phyloP scores from a whole-genome alignment of 1,139 yeast genomes.

The Kazachstania sp. region DNA sequence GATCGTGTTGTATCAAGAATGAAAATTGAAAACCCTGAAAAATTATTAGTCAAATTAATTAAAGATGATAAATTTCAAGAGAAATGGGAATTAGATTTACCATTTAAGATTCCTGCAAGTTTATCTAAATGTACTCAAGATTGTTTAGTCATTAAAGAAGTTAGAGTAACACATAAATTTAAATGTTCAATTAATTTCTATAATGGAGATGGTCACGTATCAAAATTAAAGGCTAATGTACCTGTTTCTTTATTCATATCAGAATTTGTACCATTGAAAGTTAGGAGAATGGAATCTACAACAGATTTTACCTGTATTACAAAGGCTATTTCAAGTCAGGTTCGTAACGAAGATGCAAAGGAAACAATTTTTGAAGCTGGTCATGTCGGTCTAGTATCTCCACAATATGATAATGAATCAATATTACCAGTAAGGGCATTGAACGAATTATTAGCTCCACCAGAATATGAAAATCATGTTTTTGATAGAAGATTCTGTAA shows the following conservation, averaged over 20 bases:
- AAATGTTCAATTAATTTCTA: slow-evolving; percentile 48
- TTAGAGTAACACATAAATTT: slow-evolving; percentile 55
- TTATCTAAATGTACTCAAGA: slow-evolving; percentile 79
- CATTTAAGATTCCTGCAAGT: slow-evolving; percentile 59
- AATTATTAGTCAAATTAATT: slow-evolving; percentile 1
- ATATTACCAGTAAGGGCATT: slow-evolving; percentile 5
- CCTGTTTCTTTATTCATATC: slow-evolving; percentile 55
- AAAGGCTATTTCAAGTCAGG: neutral
- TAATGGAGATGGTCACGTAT: slow-evolving; percentile 55
- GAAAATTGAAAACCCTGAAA: slow-evolving; percentile 36
- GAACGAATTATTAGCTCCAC: slow-evolving; percentile 57
- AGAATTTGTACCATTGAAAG: slow-evolving; percentile 76
- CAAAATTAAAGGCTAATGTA: slow-evolving; percentile 62
- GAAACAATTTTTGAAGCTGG: slow-evolving; percentile 28
- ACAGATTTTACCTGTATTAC: slow-evolving; percentile 8
- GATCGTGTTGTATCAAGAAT: slow-evolving; percentile 49
- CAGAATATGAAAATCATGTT: slow-evolving; percentile 74
- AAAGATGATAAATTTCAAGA: slow-evolving; percentile 36
- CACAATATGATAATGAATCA: neutral
- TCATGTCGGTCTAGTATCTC: slow-evolving; percentile 16
- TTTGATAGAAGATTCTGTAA: slow-evolving; percentile 81
- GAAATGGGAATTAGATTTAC: slow-evolving; percentile 69
- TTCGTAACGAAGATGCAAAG: slow-evolving; percentile 25
- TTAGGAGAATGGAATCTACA: slow-evolving; percentile 16
- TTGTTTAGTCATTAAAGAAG: slow-evolving; percentile 51